phyloP scores from a whole-genome alignment of 148 eudicot genomes.

The Heliosperma pusillum region DNA sequence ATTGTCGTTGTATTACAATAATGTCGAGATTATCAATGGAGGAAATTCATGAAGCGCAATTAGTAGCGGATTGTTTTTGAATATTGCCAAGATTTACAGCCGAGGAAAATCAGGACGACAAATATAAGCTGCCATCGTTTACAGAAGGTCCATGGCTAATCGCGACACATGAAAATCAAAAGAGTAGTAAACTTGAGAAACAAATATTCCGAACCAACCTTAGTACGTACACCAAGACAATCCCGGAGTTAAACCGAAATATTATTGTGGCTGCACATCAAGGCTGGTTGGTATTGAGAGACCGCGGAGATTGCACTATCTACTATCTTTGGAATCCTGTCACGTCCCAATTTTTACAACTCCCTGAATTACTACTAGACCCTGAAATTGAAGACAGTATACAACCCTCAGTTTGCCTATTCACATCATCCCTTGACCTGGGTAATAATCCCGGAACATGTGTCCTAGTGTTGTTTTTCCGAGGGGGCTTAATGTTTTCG shows the following conservation, averaged over 20 bases:
- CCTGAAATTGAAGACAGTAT: too few relatives aligned
- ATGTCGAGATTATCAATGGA: too few relatives aligned
- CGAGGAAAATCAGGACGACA: not conserved
- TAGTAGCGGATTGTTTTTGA: too few relatives aligned
- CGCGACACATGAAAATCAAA: not conserved
- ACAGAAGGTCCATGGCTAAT: not conserved
- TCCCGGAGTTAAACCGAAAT: constrained; percentile 12
- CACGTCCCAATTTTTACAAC: not conserved
- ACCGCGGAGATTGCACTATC: not conserved
- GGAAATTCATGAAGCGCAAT: too few relatives aligned
- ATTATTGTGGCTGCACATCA: not conserved
- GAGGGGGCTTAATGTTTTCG: not conserved
- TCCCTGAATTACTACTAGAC: not conserved
- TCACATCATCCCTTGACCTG: not conserved
- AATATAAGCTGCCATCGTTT: not conserved
- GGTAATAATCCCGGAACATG: not conserved
- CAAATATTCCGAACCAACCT: too few relatives aligned
- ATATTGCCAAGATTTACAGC: not conserved
- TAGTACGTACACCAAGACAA: not conserved
- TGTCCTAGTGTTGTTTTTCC: not conserved
- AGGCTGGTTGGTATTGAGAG: not conserved
- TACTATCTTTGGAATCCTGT: not conserved
- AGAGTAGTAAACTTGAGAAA: too few relatives aligned
- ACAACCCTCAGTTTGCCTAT: too few relatives aligned
- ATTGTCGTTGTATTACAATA: too few relatives aligned